Evolutionary conservation across 2,329 filamentous ascomycete genomes (phyloP).

Genomic region (Septoria petroselini): DNA sequence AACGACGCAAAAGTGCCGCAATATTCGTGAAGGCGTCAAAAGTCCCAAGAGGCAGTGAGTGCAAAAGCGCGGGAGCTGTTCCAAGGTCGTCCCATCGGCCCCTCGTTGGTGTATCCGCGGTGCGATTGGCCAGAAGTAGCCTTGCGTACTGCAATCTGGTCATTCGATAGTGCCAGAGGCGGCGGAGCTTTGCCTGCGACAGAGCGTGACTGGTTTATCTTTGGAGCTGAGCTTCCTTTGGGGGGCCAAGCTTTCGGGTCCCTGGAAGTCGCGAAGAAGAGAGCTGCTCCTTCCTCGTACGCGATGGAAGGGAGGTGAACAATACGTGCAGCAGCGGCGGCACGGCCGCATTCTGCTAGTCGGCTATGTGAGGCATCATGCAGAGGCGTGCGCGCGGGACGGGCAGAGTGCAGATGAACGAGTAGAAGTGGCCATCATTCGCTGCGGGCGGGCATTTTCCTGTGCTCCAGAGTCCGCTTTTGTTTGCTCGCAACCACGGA

Average conservation of each 20-base stretch:
- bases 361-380: slow-evolving; percentile 28
- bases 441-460: slow-evolving; percentile 23
- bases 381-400: slow-evolving; percentile 21
- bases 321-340: slow-evolving; percentile 5
- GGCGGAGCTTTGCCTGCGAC: slow-evolving; percentile 25
- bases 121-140: slow-evolving; percentile 21
- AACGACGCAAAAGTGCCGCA: slow-evolving; percentile 13
- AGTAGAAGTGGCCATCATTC: slow-evolving; percentile 14
- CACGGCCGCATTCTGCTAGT: slow-evolving; percentile 22
- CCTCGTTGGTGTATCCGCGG: slow-evolving; percentile 14
- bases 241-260: slow-evolving; percentile 16
- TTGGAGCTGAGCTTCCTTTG: slow-evolving; percentile 9
- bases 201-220: slow-evolving; percentile 14
- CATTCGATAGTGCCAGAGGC: slow-evolving; percentile 14
- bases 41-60: slow-evolving; percentile 2
- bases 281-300: no score
- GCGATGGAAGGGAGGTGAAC: no score
- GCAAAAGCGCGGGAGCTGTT: slow-evolving; percentile 20
- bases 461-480: slow-evolving; percentile 14
- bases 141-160: slow-evolving; percentile 22
- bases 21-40: not conserved
- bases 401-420: slow-evolving; percentile 19
- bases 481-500: not conserved
- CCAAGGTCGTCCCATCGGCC: slow-evolving; percentile 6
- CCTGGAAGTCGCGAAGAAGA: slow-evolving; percentile 3